Evolutionary conservation across 2,329 filamentous ascomycete species (phyloP).

Genomic region (Blastomyces parvus): DNA sequence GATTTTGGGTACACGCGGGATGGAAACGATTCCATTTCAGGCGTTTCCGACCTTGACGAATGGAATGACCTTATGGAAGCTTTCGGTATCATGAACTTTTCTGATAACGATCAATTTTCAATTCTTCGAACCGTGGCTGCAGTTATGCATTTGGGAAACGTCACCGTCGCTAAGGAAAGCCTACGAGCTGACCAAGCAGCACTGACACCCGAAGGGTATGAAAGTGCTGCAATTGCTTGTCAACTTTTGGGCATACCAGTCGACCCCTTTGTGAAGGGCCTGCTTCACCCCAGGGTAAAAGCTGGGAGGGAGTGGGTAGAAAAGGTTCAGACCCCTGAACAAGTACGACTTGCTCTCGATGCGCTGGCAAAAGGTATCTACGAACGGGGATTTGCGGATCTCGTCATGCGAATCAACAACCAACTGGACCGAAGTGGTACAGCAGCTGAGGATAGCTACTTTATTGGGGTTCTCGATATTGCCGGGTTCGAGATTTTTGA

Average conservation of each 20-base stretch:
- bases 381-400: constrained; percentile 85
- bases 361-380: constrained; percentile 96
- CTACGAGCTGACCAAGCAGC: constrained; percentile 83
- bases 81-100: constrained; percentile 89
- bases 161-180: constrained; percentile 82
- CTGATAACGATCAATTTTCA: constrained; percentile 68
- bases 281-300: constrained; percentile 88
- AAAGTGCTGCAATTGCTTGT: constrained; percentile 69
- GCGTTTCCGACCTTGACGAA: constrained; percentile 81
- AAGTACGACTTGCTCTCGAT: constrained; percentile 81
- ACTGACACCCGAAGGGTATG: constrained; percentile 62
- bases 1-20: constrained; percentile 88
- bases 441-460: constrained; percentile 78
- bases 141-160: constrained; percentile 87
- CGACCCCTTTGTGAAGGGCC: constrained; percentile 76
- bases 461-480: constrained; percentile 97
- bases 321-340: constrained; percentile 94
- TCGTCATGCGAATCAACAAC: constrained; percentile 83
- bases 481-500: constrained; percentile 99
- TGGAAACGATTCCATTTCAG: constrained; percentile 83
- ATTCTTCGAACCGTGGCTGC: constrained; percentile 84
- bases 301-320: constrained; percentile 97
- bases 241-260: constrained; percentile 71
- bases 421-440: constrained; percentile 81
- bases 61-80: constrained; percentile 87